Percentiles rank a stretch among this genome's conserved stretches.
Evolutionary conservation across 257 asterid genomes (phyloP).

Genomic region (Cruciata laevipes): DNA sequence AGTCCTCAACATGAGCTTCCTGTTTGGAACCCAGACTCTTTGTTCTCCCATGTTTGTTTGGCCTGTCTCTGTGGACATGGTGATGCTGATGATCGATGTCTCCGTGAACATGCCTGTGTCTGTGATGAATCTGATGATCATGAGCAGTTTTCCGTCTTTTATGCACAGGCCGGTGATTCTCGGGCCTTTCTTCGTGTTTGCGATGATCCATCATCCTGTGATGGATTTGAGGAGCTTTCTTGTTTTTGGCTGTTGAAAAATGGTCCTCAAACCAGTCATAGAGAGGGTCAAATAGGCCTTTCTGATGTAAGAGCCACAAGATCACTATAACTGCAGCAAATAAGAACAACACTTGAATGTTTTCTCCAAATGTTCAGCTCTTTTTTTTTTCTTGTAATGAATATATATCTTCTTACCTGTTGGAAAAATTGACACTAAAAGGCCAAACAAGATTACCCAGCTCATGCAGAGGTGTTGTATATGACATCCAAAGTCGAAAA

Average conservation of each 20-base stretch:
- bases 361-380: not conserved
- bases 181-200: slow-evolving; percentile 37
- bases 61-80: slow-evolving; percentile 68
- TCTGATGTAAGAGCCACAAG: slow-evolving; percentile 79
- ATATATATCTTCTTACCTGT: slow-evolving; percentile 43
- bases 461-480: slow-evolving; percentile 75
- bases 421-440: slow-evolving; percentile 70
- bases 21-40: slow-evolving; percentile 32
- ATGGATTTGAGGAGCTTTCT: slow-evolving; percentile 21
- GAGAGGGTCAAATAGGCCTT: slow-evolving; percentile 79
- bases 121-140: slow-evolving; percentile 25
- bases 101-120: slow-evolving; percentile 25
- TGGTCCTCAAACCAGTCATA: slow-evolving; percentile 99
- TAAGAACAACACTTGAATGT: not conserved
- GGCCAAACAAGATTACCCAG: slow-evolving; percentile 75
- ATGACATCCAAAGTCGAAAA: slow-evolving; percentile 87
- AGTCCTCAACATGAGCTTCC: slow-evolving; percentile 23
- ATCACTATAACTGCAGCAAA: slow-evolving; percentile 51
- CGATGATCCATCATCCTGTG: slow-evolving; percentile 22
- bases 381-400: not conserved
- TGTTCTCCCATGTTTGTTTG: slow-evolving; percentile 42
- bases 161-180: slow-evolving; percentile 36
- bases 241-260: slow-evolving; percentile 33
- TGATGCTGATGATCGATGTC: slow-evolving; percentile 59
- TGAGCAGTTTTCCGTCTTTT: slow-evolving; percentile 30